Evolutionary conservation across 208 protist genomes (phyloP), one percentile per base, ranked within the genome.

Genomic region (Entamoeba invadens): DNA sequence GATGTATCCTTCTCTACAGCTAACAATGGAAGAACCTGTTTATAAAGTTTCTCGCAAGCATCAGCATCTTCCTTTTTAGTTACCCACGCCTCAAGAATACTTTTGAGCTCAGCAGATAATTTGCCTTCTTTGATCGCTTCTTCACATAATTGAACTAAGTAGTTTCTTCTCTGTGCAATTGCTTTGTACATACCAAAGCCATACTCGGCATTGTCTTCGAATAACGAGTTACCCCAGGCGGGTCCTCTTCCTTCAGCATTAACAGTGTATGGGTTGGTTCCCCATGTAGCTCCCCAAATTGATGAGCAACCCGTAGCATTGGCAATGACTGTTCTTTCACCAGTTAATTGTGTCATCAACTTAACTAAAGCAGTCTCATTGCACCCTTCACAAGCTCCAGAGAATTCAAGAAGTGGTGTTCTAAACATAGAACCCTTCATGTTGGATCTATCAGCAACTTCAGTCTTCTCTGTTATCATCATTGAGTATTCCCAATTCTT

Each of bases 301-400:
- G 94, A 72, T 12, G 95, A 95, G 93, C 97, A 97, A 45, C 97
- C 97, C 51, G 94, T 96, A 46, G 97, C 95, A 93, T 97, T 97
- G 44, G 97, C 96, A 92, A 97, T 96, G 50, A 96, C 68, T 91
- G 97, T 57, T 12, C 96, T 77, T 38, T 97, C 95, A 45, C 97
- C 97, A 91, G 97, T 97, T 10, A 97, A 93, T 93, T 97, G 96
- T 14, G 97, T 97, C 21, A 97, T 25, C 18, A 97, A 93, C 91
- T 97, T 97, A 51, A 96, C 94, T 93, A 97, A 95, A 25, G 95
- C 93, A 46, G 97, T 97, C 46, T 95, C 95, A 45, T 25, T 38
- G 91, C 95, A 95, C 31, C 95, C 95, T 38, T 94, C 77, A 91
- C 95, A 95, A 38, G 95, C 94, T 12, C 91, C 95, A 92, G 92